phyloP scores from a whole-genome alignment of 2,329 filamentous ascomycete genomes.

The Fusarium drepaniforme region DNA sequence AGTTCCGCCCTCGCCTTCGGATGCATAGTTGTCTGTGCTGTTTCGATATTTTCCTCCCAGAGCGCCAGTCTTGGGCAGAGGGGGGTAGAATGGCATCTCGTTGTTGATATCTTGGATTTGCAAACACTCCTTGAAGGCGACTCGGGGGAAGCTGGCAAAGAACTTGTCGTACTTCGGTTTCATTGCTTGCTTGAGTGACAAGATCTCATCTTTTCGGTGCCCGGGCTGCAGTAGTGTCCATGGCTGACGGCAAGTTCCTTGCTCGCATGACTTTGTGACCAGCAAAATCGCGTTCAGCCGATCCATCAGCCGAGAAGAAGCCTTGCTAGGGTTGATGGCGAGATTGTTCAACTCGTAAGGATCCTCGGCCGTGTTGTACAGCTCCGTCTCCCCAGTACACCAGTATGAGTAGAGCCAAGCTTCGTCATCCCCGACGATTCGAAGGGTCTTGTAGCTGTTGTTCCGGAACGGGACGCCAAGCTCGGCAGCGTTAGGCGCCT shows the following conservation, averaged over 20 bases:
- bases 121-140: slow-evolving; percentile 21
- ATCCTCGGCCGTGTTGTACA: slow-evolving; percentile 61
- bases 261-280: slow-evolving; percentile 70
- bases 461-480: slow-evolving; percentile 43
- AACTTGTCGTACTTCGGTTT: slow-evolving; percentile 15
- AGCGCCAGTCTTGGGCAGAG: background rate
- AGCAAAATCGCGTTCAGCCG: slow-evolving; percentile 69
- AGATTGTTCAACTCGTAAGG: slow-evolving; percentile 22
- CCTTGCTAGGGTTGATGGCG: slow-evolving; percentile 5
- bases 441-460: slow-evolving; percentile 67
- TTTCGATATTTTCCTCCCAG: too few relatives aligned
- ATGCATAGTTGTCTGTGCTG: too few relatives aligned
- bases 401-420: slow-evolving; percentile 67
- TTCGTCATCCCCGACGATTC: slow-evolving; percentile 59
- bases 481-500: slow-evolving; percentile 19
- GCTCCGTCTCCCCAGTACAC: slow-evolving; percentile 62
- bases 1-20: too few relatives aligned
- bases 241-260: slow-evolving; percentile 62
- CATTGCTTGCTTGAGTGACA: slow-evolving; percentile 3
- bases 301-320: slow-evolving; percentile 49
- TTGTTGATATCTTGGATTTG: slow-evolving; percentile 12
- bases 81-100: background rate
- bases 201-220: background rate
- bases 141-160: slow-evolving; percentile 13
- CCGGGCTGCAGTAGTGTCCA: slow-evolving; percentile 52